phyloP scores from a whole-genome alignment of 495 filamentous ascomycete genomes.

The Hyaloscypha bicolor region DNA sequence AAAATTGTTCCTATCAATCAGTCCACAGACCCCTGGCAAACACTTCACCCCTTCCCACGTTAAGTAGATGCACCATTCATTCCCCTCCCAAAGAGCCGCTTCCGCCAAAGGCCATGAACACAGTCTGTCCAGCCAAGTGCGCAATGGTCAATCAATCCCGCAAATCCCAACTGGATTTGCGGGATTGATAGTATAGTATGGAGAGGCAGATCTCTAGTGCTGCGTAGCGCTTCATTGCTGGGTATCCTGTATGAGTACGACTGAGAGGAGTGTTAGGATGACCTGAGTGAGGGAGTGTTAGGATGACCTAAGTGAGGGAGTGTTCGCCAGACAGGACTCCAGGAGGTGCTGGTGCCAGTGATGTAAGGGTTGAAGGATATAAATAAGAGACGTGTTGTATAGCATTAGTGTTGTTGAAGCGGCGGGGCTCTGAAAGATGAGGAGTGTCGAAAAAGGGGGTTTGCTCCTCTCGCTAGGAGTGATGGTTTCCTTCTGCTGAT shows the following conservation, averaged over 20 bases:
- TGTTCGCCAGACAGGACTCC: too few relatives aligned
- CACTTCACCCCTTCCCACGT: not conserved
- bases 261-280: too few relatives aligned
- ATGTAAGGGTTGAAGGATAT: conserved; percentile 8
- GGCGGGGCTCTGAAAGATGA: not conserved
- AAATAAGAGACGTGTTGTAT: conserved; percentile 16
- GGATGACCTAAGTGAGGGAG: too few relatives aligned
- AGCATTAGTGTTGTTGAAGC: conserved; percentile 14
- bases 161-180: too few relatives aligned
- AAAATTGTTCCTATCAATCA: not conserved
- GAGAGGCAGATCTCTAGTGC: conserved; percentile 7
- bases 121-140: conserved; percentile 10
- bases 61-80: not conserved
- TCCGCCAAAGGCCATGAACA: conserved; percentile 1
- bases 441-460: not conserved
- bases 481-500: not conserved
- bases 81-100: not conserved
- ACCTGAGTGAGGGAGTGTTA: too few relatives aligned
- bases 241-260: not conserved
- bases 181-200: conserved; percentile 3
- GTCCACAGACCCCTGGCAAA: conserved; percentile 7
- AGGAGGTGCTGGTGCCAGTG: not conserved
- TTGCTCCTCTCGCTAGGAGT: not conserved
- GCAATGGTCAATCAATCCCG: not conserved
- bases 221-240: not conserved